Evolutionary conservation across 2,329 filamentous ascomycete species (phyloP).

Genomic region (Biscogniauxia sp.): DNA sequence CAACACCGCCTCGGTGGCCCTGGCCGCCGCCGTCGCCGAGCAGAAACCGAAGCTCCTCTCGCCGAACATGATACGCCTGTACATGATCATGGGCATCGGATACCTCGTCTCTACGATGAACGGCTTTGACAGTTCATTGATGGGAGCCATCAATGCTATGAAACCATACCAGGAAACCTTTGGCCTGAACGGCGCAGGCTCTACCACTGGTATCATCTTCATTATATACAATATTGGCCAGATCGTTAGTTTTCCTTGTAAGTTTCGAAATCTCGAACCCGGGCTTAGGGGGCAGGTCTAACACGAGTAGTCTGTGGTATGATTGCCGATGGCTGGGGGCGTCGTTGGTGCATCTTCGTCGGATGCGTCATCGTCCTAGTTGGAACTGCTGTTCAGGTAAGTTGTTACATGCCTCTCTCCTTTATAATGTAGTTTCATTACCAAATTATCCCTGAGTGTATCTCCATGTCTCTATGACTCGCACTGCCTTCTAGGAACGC

Average conservation of each 20-base stretch:
- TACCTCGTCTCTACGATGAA: constrained; percentile 51
- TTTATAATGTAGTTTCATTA: not conserved
- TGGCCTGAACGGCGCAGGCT: constrained; percentile 44
- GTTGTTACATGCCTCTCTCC: not conserved
- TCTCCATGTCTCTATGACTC: not conserved
- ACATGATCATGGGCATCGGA: constrained; percentile 38
- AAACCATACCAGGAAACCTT: constrained; percentile 48
- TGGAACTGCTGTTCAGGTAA: constrained; percentile 47
- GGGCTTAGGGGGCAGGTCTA: not conserved
- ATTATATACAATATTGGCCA: constrained; percentile 51
- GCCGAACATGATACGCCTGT: constrained; percentile 35
- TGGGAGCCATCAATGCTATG: constrained; percentile 53
- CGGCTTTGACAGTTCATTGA: constrained; percentile 57
- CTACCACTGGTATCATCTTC: constrained; percentile 45
- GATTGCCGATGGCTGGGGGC: constrained; percentile 50
- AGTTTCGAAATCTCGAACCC: not conserved
- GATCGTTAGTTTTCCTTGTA: constrained; percentile 48
- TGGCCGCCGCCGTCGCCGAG: constrained; percentile 34
- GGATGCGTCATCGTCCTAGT: constrained; percentile 51
- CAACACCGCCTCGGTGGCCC: constrained; percentile 36
- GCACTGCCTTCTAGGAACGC: not conserved
- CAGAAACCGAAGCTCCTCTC: constrained; percentile 36
- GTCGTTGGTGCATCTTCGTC: constrained; percentile 54
- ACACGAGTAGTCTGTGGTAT: constrained; percentile 41
- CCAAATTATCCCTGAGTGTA: not conserved